Conservation (phyloP, 2,329 filamentous ascomycete species). For the Lachnellula arida region DNA sequence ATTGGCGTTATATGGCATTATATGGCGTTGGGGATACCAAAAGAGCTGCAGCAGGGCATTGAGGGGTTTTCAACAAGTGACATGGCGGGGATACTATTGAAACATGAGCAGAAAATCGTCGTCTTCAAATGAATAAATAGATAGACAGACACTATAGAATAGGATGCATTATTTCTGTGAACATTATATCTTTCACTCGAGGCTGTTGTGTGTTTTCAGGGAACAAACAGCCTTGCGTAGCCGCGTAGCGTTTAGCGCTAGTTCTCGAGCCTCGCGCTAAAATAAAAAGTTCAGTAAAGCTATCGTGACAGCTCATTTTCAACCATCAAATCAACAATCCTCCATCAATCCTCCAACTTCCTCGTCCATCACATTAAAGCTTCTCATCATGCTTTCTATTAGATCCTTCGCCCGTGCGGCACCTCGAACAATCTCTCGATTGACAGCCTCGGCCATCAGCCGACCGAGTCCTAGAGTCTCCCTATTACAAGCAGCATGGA, state of each 20-base stretch:
- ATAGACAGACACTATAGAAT: too few relatives aligned
- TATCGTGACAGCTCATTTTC: not conserved
- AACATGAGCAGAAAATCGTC: not conserved
- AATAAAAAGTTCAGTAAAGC: conserved; percentile 11
- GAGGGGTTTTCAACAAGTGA: not conserved
- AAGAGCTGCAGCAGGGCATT: conserved; percentile 4
- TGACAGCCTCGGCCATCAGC: conserved; percentile 48
- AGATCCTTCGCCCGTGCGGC: conserved; percentile 61
- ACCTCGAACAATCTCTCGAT: conserved; percentile 58
- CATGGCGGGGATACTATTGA: not conserved
- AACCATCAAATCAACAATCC: conserved; percentile 8
- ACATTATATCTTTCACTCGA: too few relatives aligned
- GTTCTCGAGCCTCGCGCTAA: conserved; percentile 10
- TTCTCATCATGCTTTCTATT: conserved; percentile 59
- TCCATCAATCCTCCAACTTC: conserved; percentile 10
- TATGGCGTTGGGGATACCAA: conserved; percentile 18
- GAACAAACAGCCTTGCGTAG: conserved; percentile 5
- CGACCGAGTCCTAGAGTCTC: conserved; percentile 40
- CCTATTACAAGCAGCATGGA: conserved; percentile 28
- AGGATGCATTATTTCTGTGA: too few relatives aligned
- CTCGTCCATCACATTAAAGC: conserved; percentile 5
- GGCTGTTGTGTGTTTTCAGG: not conserved
- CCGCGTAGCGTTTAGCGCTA: conserved; percentile 7
- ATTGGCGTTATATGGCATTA: conserved; percentile 9
- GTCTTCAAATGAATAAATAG: not conserved